Conservation (phyloP, 805 yeast genomes). For the Ogataea allantospora region DNA sequence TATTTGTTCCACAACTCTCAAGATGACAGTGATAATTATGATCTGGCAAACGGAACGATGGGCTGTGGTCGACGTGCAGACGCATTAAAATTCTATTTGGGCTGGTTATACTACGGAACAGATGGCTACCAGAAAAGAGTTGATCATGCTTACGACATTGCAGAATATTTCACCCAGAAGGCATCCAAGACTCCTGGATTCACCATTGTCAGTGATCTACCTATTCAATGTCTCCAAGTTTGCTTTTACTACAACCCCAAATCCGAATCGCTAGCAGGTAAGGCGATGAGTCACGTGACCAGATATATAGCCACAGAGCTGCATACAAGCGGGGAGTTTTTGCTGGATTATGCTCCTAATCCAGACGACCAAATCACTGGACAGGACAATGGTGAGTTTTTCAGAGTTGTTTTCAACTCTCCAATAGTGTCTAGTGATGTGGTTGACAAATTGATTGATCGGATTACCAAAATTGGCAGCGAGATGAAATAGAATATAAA, state of each 20-base stretch:
- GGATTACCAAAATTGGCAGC: constrained; percentile 38
- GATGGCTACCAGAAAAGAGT: constrained; percentile 63
- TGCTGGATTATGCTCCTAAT: constrained; percentile 78
- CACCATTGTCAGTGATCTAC: constrained; percentile 50
- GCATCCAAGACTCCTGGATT: constrained; percentile 45
- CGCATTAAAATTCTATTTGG: constrained; percentile 70
- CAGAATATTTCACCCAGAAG: constrained; percentile 55
- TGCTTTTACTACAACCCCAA: constrained; percentile 70
- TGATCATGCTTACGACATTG: constrained; percentile 69
- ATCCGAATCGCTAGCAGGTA: constrained; percentile 22
- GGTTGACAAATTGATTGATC: constrained; percentile 44
- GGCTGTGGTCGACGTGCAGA: constrained; percentile 90
- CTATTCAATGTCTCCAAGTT: constrained; percentile 80
- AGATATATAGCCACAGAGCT: constrained; percentile 59
- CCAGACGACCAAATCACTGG: constrained; percentile 40
- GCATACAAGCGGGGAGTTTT: constrained; percentile 61
- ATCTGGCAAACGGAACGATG: constrained; percentile 87
- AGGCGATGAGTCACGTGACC: constrained; percentile 53
- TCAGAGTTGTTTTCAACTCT: constrained; percentile 79
- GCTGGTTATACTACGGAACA: constrained; percentile 79
- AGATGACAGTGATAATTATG: constrained; percentile 56
- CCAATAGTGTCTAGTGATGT: constrained; percentile 50
- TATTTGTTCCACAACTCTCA: constrained; percentile 68
- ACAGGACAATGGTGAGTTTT: constrained; percentile 68
- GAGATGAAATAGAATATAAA: constrained; percentile 8